Conservation (phyloP, 225 moss, liverwort and hornwort species). For the Rhytidiadelphus loreus region DNA sequence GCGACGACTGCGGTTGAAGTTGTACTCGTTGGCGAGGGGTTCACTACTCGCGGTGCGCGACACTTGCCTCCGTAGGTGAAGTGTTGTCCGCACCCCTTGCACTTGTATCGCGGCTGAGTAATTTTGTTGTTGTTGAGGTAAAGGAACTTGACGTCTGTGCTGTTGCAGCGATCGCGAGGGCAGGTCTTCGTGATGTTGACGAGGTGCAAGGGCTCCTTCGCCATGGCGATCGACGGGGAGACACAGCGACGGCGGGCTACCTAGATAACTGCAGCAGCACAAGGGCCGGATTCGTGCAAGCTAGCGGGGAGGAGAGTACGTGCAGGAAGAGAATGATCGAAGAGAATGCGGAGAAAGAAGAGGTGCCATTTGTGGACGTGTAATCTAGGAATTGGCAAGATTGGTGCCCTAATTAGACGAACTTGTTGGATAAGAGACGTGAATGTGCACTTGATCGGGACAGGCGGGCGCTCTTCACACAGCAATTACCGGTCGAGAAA, state of each 20-base stretch:
- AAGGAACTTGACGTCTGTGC: not conserved
- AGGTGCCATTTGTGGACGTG: too few species aligned
- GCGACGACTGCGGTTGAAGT: not conserved
- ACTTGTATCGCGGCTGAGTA: not conserved
- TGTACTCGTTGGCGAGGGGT: not conserved
- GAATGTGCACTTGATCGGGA: not conserved
- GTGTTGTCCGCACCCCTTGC: accelerated
- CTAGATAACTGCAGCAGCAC: not conserved
- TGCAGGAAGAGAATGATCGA: not conserved
- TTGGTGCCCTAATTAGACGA: not conserved
- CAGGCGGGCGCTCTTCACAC: not conserved
- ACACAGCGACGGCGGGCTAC: not conserved
- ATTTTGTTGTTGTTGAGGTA: not conserved
- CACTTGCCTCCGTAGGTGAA: not conserved
- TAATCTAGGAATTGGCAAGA: not conserved
- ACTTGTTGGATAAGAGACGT: not conserved
- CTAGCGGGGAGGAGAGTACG: not conserved
- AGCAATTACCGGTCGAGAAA: not conserved
- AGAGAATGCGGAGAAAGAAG: not conserved
- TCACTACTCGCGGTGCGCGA: too few species aligned
- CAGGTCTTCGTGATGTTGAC: not conserved
- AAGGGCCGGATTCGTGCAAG: too few species aligned
- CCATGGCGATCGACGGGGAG: not conserved
- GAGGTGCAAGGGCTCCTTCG: not conserved
- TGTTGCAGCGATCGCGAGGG: not conserved